Evolutionary conservation across 345 rosid genomes (phyloP).

Genomic region (Populus deltoides): DNA sequence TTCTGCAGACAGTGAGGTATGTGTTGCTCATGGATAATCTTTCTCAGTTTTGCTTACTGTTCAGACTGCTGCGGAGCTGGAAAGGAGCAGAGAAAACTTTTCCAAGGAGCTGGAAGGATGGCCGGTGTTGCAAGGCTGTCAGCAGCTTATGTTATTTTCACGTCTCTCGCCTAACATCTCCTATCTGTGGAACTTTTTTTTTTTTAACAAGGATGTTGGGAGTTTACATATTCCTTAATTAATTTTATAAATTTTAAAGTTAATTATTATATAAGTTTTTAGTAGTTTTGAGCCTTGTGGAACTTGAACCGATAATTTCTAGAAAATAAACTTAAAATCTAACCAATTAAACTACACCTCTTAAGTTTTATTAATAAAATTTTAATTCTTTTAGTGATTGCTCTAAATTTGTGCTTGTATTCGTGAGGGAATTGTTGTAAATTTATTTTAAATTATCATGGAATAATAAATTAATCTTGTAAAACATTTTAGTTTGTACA

Average conservation of each 20-base stretch:
- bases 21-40: background rate
- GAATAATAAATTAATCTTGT: too few species aligned
- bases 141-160: background rate
- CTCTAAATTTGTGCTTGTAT: background rate
- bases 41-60: background rate
- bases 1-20: too few species aligned
- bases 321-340: too few species aligned
- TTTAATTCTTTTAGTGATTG: too few species aligned
- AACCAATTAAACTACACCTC: too few species aligned
- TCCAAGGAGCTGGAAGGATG: constrained; percentile 63
- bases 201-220: too few species aligned
- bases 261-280: too few species aligned
- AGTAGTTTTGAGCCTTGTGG: fast-evolving
- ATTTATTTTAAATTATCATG: too few species aligned
- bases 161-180: background rate
- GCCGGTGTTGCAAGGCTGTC: constrained; percentile 53
- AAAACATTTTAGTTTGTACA: too few species aligned
- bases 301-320: too few species aligned
- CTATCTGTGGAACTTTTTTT: background rate
- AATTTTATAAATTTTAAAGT: too few species aligned
- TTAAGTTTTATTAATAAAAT: too few species aligned
- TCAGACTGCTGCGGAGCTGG: constrained; percentile 61
- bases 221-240: fast-evolving
- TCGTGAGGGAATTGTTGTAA: background rate
- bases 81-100: constrained; percentile 49